phyloP scores from a whole-genome alignment of 306 rosid genomes.

The Malus orientalis region DNA sequence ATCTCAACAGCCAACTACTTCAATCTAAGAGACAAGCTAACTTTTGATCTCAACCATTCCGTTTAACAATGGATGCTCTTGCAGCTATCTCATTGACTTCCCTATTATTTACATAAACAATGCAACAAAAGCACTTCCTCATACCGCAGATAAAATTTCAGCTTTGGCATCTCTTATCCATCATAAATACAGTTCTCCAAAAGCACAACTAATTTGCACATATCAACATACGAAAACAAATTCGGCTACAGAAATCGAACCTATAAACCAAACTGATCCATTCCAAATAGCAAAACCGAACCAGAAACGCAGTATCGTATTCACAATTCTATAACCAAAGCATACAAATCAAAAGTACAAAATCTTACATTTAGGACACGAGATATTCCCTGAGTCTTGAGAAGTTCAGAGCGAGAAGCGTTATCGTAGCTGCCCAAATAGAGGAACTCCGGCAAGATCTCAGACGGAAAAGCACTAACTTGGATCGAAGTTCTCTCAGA shows the following conservation, averaged over 20 bases:
- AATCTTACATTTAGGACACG: constrained; percentile 79
- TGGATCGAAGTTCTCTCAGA: constrained; percentile 66
- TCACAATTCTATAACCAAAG: background rate
- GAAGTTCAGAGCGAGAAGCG: constrained; percentile 95
- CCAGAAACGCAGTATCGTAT: background rate
- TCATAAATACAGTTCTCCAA: background rate
- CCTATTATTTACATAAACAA: background rate
- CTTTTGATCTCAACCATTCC: background rate
- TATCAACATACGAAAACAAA: background rate
- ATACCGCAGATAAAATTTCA: background rate
- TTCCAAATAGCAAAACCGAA: background rate
- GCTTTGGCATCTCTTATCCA: background rate
- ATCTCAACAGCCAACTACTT: background rate
- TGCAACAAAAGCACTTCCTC: background rate
- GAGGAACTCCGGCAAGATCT: constrained; percentile 83
- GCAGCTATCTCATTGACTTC: background rate
- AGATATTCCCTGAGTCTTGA: constrained; percentile 91
- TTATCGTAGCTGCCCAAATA: constrained; percentile 93
- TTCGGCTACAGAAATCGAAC: background rate
- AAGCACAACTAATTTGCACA: background rate
- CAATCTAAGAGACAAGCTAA: background rate
- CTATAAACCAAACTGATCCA: background rate
- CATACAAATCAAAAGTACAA: background rate
- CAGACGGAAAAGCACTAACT: constrained; percentile 87
- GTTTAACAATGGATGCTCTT: background rate